Base-by-base conservation (phyloP, 1,284 basidiomycete species). In the Neotropicomus parvogracilis region DNA sequence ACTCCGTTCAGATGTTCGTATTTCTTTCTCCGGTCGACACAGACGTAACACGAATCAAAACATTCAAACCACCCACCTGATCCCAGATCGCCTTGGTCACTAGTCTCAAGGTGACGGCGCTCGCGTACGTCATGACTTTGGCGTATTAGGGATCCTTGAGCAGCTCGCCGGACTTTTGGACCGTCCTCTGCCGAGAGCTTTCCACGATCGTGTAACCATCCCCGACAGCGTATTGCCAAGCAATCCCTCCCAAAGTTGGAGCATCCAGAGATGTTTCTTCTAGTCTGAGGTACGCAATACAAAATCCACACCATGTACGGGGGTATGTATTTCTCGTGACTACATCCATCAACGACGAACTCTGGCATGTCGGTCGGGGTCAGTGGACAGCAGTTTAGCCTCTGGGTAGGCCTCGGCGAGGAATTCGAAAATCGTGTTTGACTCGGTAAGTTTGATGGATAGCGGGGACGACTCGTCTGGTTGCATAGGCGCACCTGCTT, bases 401-500 rank as follows among this genome's bases (percentile, higher is more conserved):
- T 70, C 56, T 0, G 76, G 78, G 59, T 66, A 75, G 41, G 79
- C 59, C 56, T 84, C 81, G 8, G 77, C 77, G 49, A 83, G 56
- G 66, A 85, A 81, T 59, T 85, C 81, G 47, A 85, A 66, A 44
- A 84, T 71, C 27, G 84, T 72, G 36, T 78, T 71, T 2, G 81
- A 83, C 60, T 85, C 83, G 24, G 78, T 71, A 48, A 86, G 64
- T 64, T 83, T 84, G 43, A 63, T 54, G 1, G 80, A 80, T 26
- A 79, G 74, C 0, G 78, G 73, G 3, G 80, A 78, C 1, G 81
- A 83, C 20, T 75, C 55, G 36, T 77, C 76, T 3, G 78, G 72
- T 6, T n/a, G n/a, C n/a, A n/a, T n/a, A n/a, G n/a, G n/a, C n/a
- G 46, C 16, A 47, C 40, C 39, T 47, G 16, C 31, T n/a, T 36